Percentiles rank a stretch among this genome's conserved stretches.
Conservation (phyloP, 768 basidiomycete species). For the Agaricus blazei region DNA sequence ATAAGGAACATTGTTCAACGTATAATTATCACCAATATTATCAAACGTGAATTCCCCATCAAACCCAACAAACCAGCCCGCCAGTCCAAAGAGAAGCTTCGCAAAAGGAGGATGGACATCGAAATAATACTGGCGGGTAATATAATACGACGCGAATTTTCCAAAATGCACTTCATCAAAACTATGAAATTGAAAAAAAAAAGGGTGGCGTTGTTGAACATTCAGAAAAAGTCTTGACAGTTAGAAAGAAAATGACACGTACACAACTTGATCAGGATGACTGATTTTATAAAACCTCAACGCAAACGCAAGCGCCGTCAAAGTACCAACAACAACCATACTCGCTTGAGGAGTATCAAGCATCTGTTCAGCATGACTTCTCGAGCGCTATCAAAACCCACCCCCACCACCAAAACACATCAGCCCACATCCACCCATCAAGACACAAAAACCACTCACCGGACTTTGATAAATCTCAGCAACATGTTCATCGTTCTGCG, state of each 20-base stretch:
- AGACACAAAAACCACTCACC: constrained; percentile 25
- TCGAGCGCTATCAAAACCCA: constrained; percentile 36
- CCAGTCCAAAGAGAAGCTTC: constrained; percentile 89
- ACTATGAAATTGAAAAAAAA: constrained; percentile 31
- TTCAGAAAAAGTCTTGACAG: neutral
- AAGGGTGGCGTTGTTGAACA: neutral
- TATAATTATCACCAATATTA: constrained; percentile 92
- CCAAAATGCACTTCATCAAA: constrained; percentile 99
- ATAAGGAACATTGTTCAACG: constrained; percentile 82
- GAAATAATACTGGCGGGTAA: constrained; percentile 93
- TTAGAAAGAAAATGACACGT: constrained; percentile 25
- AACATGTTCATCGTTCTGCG: constrained; percentile 50
- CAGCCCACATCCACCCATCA: neutral
- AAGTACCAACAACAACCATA: constrained; percentile 49
- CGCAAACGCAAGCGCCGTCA: constrained; percentile 76
- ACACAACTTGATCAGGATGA: constrained; percentile 94
- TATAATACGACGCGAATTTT: constrained; percentile 95
- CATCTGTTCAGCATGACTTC: constrained; percentile 55
- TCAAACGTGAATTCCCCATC: constrained; percentile 94
- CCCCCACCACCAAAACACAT: neutral
- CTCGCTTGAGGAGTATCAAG: constrained; percentile 64
- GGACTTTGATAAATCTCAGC: constrained; percentile 44
- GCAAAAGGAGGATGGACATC: constrained; percentile 98
- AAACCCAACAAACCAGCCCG: constrained; percentile 96
- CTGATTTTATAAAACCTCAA: constrained; percentile 93